Percentiles rank a stretch among this genome's conserved stretches.
phyloP scores from a whole-genome alignment of 2,329 filamentous ascomycete species.

The Colletotrichum coccodes region DNA sequence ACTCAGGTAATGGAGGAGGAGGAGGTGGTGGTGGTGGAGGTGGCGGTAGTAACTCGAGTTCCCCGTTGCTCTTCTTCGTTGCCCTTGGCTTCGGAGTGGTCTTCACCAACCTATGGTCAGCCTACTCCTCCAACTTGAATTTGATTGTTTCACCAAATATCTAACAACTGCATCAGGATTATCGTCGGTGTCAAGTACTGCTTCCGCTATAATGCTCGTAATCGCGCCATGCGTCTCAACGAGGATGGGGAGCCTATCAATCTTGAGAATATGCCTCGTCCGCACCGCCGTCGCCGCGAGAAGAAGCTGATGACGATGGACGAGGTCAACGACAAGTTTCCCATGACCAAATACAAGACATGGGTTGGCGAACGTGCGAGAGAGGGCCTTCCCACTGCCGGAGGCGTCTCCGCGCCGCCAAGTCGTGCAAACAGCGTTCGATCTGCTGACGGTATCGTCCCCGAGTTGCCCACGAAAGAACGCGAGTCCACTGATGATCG shows the following conservation, averaged over 20 bases:
- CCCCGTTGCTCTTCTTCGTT: conserved; percentile 80
- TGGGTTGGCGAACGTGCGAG: conserved; percentile 88
- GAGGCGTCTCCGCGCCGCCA: conserved; percentile 80
- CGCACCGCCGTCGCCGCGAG: conserved; percentile 87
- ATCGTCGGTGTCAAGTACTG: conserved; percentile 99
- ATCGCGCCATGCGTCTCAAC: conserved; percentile 79
- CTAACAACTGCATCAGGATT: conserved; percentile 73
- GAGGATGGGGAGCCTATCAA: conserved; percentile 92
- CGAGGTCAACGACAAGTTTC: conserved; percentile 97
- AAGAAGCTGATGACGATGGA: conserved; percentile 99
- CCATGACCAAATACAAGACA: conserved; percentile 93
- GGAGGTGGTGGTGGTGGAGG: conserved; percentile 19
- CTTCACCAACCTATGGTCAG: conserved; percentile 98
- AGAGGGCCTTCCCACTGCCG: conserved; percentile 84
- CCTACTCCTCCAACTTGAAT: not conserved
- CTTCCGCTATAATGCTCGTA: conserved; percentile 96
- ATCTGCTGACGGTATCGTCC: conserved; percentile 67
- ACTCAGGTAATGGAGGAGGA: conserved; percentile 27
- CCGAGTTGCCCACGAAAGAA: conserved; percentile 48
- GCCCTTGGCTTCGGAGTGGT: conserved; percentile 97
- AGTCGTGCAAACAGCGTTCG: conserved; percentile 81
- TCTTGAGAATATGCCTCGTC: conserved; percentile 83
- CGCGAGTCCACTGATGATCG: conserved; percentile 53
- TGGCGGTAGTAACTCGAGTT: conserved; percentile 45
- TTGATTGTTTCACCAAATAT: not conserved